Conservation (phyloP, 441 rosid genomes). For the Populus tomentosa region DNA sequence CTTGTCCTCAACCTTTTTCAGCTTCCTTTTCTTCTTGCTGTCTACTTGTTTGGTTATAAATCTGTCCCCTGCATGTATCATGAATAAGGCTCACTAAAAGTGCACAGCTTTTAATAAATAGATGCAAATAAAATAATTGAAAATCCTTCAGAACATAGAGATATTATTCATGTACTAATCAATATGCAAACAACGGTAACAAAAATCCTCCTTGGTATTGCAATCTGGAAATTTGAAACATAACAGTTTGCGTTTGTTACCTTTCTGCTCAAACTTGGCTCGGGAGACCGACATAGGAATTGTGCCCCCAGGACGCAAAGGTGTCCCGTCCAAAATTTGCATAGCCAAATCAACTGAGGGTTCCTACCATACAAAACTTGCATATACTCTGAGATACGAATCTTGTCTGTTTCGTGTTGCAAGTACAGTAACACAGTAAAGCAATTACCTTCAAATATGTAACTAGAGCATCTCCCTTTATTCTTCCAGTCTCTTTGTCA, state of each 20-base stretch:
- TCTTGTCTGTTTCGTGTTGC: constrained; percentile 4
- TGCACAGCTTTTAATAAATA: neutral
- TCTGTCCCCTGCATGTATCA: constrained; percentile 59
- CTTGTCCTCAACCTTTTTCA: constrained; percentile 86
- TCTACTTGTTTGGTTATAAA: constrained; percentile 77
- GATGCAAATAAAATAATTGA: constrained; percentile 4
- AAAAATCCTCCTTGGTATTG: constrained; percentile 2
- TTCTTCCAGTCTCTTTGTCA: constrained; percentile 78
- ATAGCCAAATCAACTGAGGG: constrained; percentile 91
- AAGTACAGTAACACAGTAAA: constrained; percentile 4
- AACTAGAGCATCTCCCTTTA: constrained; percentile 93
- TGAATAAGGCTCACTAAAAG: neutral
- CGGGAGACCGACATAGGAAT: constrained; percentile 69
- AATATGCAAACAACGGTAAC: neutral
- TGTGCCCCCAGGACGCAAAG: constrained; percentile 80
- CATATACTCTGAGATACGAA: constrained; percentile 9
- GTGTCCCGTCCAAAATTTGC: constrained; percentile 87
- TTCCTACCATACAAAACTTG: constrained; percentile 44
- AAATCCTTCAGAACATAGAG: neutral
- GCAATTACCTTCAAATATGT: constrained; percentile 77
- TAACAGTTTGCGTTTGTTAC: constrained; percentile 28
- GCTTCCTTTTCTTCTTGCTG: constrained; percentile 84
- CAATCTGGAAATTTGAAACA: constrained; percentile 4
- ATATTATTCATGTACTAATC: neutral
- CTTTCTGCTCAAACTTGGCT: constrained; percentile 95